Evolutionary conservation across 768 basidiomycete species (phyloP), one percentile per base, ranked within the genome.

Genomic region (Boletus sp.): DNA sequence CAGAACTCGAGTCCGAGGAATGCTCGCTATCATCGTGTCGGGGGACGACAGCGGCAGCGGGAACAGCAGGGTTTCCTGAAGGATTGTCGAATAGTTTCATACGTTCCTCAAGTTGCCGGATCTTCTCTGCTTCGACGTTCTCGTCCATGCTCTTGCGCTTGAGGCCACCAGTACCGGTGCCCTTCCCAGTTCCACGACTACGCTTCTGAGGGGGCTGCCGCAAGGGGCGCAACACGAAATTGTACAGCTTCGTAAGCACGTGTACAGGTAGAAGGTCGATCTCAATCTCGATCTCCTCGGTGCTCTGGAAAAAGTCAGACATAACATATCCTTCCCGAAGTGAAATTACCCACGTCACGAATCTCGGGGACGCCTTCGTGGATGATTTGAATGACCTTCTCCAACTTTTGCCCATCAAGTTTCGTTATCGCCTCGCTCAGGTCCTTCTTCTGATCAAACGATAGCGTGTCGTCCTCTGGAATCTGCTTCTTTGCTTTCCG

Each of bases 111-210:
- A 99, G 80, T 71, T 85, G 81, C 50, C 89, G 83, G 67, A 99
- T 99, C 78, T 95, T 93, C 77, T 93, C 94, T 8, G 92, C 89
- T 75, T 99, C 96, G 35, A 89, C 89, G 62, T 93, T 91, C 76
- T 98, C 94, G 69, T 98, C 94, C 91, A 98, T 95, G 69, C 89
- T 92, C 80, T 94, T 94, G 56, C 94, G 86, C 72, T 94, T 93
- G 47, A 93, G 77, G 9, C 94, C 93, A 42, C 93, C 94, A 4
- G 92, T 94, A 1, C 90, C 90, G 0, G 87, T 88, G 33, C 90
- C 90, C 69, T 92, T 91, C 59, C 87, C 86, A 5, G 78, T 77
- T 20, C 61, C 60, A 41, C 85, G 79, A 64, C 75, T 84, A 47
- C 89, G 84, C 58, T 85, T 84, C 18, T 81, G 82, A 41, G 85